Evolutionary conservation across 345 rosid genomes (phyloP).

Genomic region (Ailanthus altissimus): DNA sequence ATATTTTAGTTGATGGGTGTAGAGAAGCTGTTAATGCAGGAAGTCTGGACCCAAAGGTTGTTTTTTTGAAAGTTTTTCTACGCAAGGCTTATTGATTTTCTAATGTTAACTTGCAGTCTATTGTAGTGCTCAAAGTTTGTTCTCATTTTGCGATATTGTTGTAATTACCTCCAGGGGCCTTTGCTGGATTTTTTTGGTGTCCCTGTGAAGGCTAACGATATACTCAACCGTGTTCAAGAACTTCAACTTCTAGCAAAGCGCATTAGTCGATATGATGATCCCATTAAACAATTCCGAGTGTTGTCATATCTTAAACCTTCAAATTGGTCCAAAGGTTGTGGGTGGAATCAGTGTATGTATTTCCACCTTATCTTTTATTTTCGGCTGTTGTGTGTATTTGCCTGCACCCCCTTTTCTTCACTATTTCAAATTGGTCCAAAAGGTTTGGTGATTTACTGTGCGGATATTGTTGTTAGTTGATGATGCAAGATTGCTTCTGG

Average conservation of each 20-base stretch:
- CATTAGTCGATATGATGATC: slow-evolving; percentile 75
- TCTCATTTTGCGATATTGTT: neutral
- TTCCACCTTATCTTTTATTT: slow-evolving; percentile 3
- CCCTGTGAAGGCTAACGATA: slow-evolving; percentile 87
- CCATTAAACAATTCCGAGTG: slow-evolving; percentile 85
- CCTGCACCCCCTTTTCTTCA: too few relatives aligned
- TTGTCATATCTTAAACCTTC: slow-evolving; percentile 88
- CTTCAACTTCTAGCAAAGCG: slow-evolving; percentile 89
- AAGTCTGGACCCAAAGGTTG: slow-evolving; percentile 76
- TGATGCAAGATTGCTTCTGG: slow-evolving; percentile 98
- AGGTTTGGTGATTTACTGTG: slow-evolving; percentile 12
- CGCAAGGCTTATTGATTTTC: neutral
- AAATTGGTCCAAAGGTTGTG: slow-evolving; percentile 99
- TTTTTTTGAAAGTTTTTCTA: slow-evolving; percentile 21
- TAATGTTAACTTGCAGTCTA: neutral
- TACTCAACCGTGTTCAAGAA: slow-evolving; percentile 78
- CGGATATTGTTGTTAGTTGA: slow-evolving; percentile 55
- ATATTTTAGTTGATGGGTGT: slow-evolving; percentile 85
- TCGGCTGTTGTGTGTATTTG: neutral
- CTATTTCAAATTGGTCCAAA: neutral
- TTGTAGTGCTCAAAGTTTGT: neutral
- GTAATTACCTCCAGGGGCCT: slow-evolving; percentile 63
- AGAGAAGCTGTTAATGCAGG: slow-evolving; percentile 71
- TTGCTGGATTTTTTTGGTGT: slow-evolving; percentile 96
- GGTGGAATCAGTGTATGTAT: slow-evolving; percentile 93